Conservation (phyloP, 2,329 filamentous ascomycete species). For the Sporothrix dimorphospora region DNA sequence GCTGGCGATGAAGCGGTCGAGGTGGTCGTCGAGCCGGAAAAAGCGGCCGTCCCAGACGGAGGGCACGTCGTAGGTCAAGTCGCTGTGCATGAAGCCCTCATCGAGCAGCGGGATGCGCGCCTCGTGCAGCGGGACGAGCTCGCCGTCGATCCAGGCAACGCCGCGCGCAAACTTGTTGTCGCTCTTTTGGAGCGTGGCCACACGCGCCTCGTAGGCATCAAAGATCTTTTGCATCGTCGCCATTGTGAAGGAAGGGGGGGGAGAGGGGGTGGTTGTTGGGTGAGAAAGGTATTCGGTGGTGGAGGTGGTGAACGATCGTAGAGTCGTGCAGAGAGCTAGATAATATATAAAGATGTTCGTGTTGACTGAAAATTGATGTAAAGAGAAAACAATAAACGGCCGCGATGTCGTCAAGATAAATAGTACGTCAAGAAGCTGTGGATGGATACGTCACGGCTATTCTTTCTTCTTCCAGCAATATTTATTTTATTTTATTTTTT, state of each 20-base stretch:
- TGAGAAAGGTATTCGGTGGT: background rate
- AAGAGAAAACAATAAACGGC: background rate
- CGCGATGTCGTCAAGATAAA: constrained; percentile 7
- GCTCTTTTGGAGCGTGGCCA: constrained; percentile 40
- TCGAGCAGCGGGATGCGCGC: constrained; percentile 55
- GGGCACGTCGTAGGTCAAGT: constrained; percentile 57
- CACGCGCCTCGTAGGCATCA: constrained; percentile 27
- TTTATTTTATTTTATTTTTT: background rate
- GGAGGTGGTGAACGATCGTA: background rate
- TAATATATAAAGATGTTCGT: background rate
- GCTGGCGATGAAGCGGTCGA: constrained; percentile 48
- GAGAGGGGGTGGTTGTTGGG: background rate
- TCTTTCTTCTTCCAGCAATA: background rate
- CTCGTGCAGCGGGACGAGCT: constrained; percentile 48
- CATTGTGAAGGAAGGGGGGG: constrained; percentile 11
- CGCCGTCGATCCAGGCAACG: constrained; percentile 50
- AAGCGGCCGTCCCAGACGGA: constrained; percentile 56
- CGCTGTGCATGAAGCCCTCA: constrained; percentile 56
- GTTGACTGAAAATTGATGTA: background rate
- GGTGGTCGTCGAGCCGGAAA: constrained; percentile 56
- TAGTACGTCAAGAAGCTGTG: background rate
- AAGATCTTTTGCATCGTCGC: constrained; percentile 30
- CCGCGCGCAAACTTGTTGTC: constrained; percentile 48
- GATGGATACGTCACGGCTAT: constrained; percentile 5
- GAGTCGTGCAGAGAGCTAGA: background rate